Evolutionary conservation across 2,329 filamentous ascomycete genomes (phyloP), one percentile per base, ranked within the genome.

Genomic region (Myriosclerotinia scirpicola): DNA sequence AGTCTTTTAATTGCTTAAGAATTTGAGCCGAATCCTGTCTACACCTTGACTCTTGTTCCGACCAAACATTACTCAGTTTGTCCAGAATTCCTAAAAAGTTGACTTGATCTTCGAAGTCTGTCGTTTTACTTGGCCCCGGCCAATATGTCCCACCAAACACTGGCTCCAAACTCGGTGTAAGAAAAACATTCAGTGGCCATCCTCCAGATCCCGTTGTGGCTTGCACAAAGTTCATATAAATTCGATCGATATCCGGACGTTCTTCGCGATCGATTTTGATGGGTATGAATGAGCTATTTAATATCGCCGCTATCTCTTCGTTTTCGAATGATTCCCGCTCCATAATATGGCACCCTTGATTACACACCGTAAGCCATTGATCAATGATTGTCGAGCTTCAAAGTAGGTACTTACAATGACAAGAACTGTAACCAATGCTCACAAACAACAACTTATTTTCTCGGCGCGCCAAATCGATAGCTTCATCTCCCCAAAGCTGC

Each of bases 201-300:
- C 95, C 95, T 12, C 93, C 94, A 1, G 87, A 89, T 26, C 91
- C 93, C 67, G 90, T 96, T 14, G 95, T 94, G 1, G 94, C 94
- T 77, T 97, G 93, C 52, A 97, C 90, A 78, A 97, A 99, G 80
- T 97, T 97, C 92, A 97, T 97, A 78, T 98, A 98, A 71, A 98
- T 93, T 69, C 91, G 88, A 76, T 99, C 95, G 70, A 98, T 87
- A 76, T 98, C 93, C 11, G 94, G 94, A 36, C 94, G 88, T 79
- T 97, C 92, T 79, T 99, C 95, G 68, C 93, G 87, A 78, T 99
- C 95, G 74, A 98, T 86, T 73, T 97, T 90, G 77, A 98, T 88
- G 5, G 95, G 94, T 54, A 99, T 87, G 77, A 98, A 99, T 67
- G 87, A 86, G 68, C 89, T 83, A 80, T 98, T 99, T 46, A 99